These are phyloP conservation scores for Claviceps monticola DNA, from an alignment of 2,329 filamentous ascomycete genomes.

Conservation along the genomic window DNA sequence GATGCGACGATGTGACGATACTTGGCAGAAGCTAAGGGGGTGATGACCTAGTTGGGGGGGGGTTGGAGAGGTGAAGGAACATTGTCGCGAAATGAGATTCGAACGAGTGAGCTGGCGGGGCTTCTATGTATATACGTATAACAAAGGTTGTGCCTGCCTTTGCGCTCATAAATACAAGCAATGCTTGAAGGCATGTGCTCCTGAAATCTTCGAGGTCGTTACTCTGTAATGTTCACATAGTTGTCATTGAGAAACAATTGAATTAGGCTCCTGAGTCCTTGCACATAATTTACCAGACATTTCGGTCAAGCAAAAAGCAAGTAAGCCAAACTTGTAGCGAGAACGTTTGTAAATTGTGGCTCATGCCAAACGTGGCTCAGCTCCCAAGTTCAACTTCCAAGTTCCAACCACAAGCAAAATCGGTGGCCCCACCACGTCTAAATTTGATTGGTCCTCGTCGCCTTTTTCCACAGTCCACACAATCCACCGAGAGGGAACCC, in stretches of 20 bases:
- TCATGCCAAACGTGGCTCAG: background rate
- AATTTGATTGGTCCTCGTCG: constrained; percentile 20
- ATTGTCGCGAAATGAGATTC: background rate
- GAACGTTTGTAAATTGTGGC: background rate
- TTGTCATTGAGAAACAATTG: background rate
- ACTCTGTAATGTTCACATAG: too few species aligned
- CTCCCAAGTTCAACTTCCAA: too few species aligned
- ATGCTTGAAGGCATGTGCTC: too few species aligned
- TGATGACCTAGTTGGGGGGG: background rate
- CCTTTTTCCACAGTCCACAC: constrained; percentile 4
- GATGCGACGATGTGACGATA: too few species aligned
- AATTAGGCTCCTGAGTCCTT: background rate
- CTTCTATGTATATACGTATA: too few species aligned
- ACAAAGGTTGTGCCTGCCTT: too few species aligned
- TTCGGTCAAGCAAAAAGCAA: too few species aligned
- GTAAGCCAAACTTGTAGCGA: constrained; percentile 2
- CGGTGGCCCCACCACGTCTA: background rate
- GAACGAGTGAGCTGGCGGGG: background rate
- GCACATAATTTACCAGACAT: too few species aligned
- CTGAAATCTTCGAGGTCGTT: too few species aligned
- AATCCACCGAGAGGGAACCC: constrained; percentile 17
- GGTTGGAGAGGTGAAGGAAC: background rate
- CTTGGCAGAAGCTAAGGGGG: background rate
- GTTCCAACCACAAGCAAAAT: background rate
- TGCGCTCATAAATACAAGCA: too few species aligned